Conservation (phyloP, 306 rosid species). For the Vigna mungo region DNA sequence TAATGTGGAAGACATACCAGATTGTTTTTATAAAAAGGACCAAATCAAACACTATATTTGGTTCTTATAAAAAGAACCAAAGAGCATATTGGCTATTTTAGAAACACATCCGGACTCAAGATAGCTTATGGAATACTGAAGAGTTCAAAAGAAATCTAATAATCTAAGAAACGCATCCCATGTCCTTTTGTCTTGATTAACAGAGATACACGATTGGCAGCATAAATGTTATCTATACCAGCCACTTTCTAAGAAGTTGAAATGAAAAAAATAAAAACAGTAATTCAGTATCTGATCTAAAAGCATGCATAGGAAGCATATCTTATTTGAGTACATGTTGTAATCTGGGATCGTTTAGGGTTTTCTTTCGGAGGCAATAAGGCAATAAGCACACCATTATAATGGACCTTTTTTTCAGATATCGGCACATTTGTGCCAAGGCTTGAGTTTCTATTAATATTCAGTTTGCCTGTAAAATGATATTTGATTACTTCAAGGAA, state of each 20-base stretch:
- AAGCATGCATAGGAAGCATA: constrained; percentile 8
- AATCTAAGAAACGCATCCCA: neutral
- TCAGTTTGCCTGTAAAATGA: neutral
- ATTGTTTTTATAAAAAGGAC: too few species aligned
- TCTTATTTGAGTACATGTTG: neutral
- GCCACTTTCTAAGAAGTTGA: neutral
- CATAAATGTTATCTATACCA: constrained; percentile 7
- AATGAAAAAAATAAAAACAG: neutral
- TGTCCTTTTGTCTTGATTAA: constrained; percentile 2
- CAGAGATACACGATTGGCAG: neutral
- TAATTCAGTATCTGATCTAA: constrained; percentile 18
- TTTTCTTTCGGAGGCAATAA: too few species aligned
- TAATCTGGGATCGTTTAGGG: too few species aligned
- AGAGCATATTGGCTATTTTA: too few species aligned
- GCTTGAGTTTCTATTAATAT: neutral
- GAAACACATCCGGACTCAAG: too few species aligned
- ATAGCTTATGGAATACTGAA: neutral
- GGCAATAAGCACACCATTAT: neutral
- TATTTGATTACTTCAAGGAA: neutral
- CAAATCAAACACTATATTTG: too few species aligned
- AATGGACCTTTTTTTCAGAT: neutral
- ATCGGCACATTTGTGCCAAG: neutral
- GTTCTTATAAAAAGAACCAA: too few species aligned
- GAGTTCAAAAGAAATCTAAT: neutral
- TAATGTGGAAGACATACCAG: too few species aligned